Base-by-base conservation (phyloP, 75 land plant genomes). In the Pinus taeda region DNA sequence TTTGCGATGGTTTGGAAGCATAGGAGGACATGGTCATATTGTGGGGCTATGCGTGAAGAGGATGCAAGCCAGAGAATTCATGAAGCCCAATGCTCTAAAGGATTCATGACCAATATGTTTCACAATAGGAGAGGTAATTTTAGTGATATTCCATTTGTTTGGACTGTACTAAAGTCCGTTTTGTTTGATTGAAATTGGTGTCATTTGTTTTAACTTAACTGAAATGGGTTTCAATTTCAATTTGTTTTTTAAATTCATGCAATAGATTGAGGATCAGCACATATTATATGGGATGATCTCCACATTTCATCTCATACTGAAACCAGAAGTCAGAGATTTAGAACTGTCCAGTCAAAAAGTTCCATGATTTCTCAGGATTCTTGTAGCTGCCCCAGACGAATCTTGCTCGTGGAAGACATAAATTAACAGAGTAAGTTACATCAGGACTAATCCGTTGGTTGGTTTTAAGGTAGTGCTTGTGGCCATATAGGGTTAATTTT, bases 401-500 rank as follows among this genome's bases (percentile, higher is more conserved):
- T 85, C 20, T 67, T 85, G 33, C 85, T 85, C 59, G 87, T 85
- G 61, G 87, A 85, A 57, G 87, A 85, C 63, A 20, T 62, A 71
- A 49, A 73, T 85, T 1, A 85, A 85, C 64, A 83, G 87, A 58
- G 86, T 85, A 67, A 59, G 86, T 70, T 55, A 13, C 57, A 3
- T 71, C 24, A 39, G 72, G 21, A 6, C 1, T 9, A n/a, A 39
- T 69, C 7, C 55, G 9, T 49, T 49, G 12, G 9, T 49, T 49
- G 55, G 55, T 49, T 49, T 49, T 49, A 9, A 49, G 12, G 55
- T 49, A 49, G 0, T 11, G 9, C 12, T 21, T 73, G 24, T 1
- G 13, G 6, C 2, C 22, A 22, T 15, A 57, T 49, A 49, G 9
- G 2, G 2, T 3, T 49, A 49, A 9, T 49, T 49, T 49, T 49